Evolutionary conservation across 805 yeast species (phyloP), one percentile per base, ranked within the genome.

Genomic region (Hanseniaspora valbyensis): DNA sequence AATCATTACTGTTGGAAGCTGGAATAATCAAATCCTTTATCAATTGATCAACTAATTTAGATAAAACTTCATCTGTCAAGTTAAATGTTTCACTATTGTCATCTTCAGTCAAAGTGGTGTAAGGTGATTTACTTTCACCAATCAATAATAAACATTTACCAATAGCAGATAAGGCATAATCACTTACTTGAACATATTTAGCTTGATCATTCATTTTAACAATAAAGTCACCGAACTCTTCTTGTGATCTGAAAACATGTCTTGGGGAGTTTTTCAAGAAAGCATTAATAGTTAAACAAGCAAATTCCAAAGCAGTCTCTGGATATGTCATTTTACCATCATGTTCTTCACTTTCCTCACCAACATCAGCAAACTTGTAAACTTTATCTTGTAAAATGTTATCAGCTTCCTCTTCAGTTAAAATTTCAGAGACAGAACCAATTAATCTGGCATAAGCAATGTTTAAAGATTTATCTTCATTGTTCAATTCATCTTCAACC

Each of bases 401-500:
- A 7, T 66, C 61, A 2, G 86, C 84, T 64, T 83, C 92, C 2
- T 78, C 83, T 2, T 66, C 55, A 0, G 80, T 74, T 59, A 86
- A 68, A 33, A 81, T 78, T 57, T 75, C 78, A 1, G 95, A 76
- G 39, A 87, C 68, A 0, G 92, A 76, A 43, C 95, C 95, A 53
- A 86, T 74, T 56, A 84, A 72, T 62, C 74, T 78, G 19, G 94
- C 95, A 59, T 83, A 81, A 1, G 90, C 81, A 55, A 80, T 78
- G 4, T 83, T 83, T 34, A 78, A 63, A 14, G 40, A 32, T 54
- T 80, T 78, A 53, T 79, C 87, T 13, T 50, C 36, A 4, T 64
- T 67, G 21, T 70, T 56, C 56, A 83, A 76, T 56, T 83, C 87
- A 44, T 78, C 79, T 62, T 84, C 92, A 43, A 88, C 83, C 50